phyloP scores from a whole-genome alignment of 257 asterid species.

The Perilla frutescens region DNA sequence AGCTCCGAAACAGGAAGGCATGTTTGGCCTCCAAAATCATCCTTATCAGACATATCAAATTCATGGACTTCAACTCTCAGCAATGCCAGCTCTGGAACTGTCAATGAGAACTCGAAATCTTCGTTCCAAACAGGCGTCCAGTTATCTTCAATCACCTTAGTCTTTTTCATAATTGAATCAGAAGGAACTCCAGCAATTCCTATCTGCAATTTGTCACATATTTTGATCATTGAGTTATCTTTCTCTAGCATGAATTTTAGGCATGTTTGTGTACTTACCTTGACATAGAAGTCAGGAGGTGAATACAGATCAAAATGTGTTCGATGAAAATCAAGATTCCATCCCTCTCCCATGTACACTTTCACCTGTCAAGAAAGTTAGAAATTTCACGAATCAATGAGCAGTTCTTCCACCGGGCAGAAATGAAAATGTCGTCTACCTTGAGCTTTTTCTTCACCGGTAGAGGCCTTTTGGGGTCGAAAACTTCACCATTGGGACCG shows the following conservation, averaged over 20 bases:
- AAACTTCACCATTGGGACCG: slow-evolving; percentile 52
- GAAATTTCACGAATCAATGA: background rate
- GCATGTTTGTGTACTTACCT: slow-evolving; percentile 47
- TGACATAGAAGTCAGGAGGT: slow-evolving; percentile 87
- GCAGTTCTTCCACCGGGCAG: background rate
- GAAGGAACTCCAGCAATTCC: slow-evolving; percentile 77
- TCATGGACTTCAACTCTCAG: slow-evolving; percentile 86
- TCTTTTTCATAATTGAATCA: slow-evolving; percentile 58
- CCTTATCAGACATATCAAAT: slow-evolving; percentile 69
- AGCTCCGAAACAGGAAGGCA: slow-evolving; percentile 81
- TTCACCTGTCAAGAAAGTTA: slow-evolving; percentile 49
- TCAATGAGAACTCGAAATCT: slow-evolving; percentile 65
- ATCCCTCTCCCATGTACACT: slow-evolving; percentile 79
- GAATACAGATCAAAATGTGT: slow-evolving; percentile 76
- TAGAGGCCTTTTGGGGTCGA: slow-evolving; percentile 58
- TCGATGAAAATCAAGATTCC: slow-evolving; percentile 69
- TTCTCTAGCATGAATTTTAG: background rate
- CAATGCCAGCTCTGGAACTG: slow-evolving; percentile 75
- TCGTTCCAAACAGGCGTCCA: slow-evolving; percentile 85
- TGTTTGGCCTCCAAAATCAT: slow-evolving; percentile 92
- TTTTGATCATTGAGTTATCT: too few relatives aligned
- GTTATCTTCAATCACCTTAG: slow-evolving; percentile 62
- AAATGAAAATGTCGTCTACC: slow-evolving; percentile 30
- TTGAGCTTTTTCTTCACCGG: slow-evolving; percentile 59
- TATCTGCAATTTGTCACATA: slow-evolving; percentile 48